phyloP scores from a whole-genome alignment of 2,329 filamentous ascomycete species.

The Zymoseptoria passerinii region DNA sequence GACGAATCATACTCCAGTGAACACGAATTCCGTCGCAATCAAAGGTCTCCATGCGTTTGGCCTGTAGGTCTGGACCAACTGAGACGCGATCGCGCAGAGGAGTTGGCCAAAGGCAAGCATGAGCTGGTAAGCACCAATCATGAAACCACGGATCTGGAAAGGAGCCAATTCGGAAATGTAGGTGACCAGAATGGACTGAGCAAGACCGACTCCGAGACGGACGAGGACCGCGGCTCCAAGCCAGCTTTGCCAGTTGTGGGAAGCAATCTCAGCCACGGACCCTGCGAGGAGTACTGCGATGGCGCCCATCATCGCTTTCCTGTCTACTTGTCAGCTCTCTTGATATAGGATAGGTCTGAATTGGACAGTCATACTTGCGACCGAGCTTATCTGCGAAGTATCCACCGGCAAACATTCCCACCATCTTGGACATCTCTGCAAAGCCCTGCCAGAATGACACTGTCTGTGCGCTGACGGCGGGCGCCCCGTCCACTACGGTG shows the following conservation, averaged over 20 bases:
- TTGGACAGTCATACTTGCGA: constrained; percentile 3
- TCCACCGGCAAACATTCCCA: constrained; percentile 11
- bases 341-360: not conserved
- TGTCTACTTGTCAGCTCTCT: not conserved
- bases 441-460: constrained; percentile 15
- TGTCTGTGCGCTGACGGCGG: constrained; percentile 5
- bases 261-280: constrained; percentile 10
- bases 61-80: constrained; percentile 8
- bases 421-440: constrained; percentile 14
- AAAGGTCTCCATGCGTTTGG: constrained; percentile 11
- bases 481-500: constrained; percentile 8
- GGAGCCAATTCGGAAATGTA: constrained; percentile 14
- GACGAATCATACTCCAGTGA: constrained; percentile 8
- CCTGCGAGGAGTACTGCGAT: constrained; percentile 11
- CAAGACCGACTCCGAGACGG: constrained; percentile 13
- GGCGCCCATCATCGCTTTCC: constrained; percentile 10
- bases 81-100: constrained; percentile 8
- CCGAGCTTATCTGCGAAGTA: constrained; percentile 7
- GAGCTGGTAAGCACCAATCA: constrained; percentile 14
- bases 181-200: constrained; percentile 12
- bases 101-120: constrained; percentile 12
- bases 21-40: constrained; percentile 13
- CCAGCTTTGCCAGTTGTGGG: constrained; percentile 11
- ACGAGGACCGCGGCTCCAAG: constrained; percentile 13
- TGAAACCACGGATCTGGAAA: constrained; percentile 14